These are phyloP conservation scores for Theobroma cacao DNA, from an alignment of 345 rosid genomes.

Conservation along the genomic window DNA sequence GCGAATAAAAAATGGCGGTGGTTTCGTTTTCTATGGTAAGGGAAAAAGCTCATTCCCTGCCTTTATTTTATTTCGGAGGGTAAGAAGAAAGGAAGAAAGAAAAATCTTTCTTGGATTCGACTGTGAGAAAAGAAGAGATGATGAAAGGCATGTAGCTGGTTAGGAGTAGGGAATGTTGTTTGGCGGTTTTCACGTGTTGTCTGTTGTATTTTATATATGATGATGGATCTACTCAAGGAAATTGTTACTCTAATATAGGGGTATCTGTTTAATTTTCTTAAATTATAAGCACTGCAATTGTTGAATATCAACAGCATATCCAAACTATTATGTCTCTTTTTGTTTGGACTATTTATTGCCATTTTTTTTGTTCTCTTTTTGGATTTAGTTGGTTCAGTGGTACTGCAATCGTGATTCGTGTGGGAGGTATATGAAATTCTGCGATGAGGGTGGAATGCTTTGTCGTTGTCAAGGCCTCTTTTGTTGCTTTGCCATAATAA, in stretches of 20 bases:
- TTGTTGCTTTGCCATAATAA: not conserved
- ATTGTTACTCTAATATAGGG: not conserved
- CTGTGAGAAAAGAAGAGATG: not conserved
- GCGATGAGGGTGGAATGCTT: not conserved
- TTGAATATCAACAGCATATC: not conserved
- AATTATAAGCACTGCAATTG: not conserved
- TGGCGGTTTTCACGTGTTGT: not conserved
- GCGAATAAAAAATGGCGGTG: conserved; percentile 36
- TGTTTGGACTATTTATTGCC: not conserved
- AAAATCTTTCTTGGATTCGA: conserved; percentile 13
- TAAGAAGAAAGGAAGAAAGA: not conserved
- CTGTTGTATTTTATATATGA: not conserved
- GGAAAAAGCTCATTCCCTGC: conserved; percentile 7
- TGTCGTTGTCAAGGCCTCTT: not conserved
- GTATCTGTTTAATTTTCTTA: not conserved
- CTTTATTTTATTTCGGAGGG: not conserved
- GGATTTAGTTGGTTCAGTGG: not conserved
- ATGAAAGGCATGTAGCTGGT: not conserved
- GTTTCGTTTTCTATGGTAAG: not conserved
- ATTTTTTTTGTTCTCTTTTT: not conserved
- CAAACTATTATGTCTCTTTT: not conserved
- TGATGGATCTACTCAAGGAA: not conserved
- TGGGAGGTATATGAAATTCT: not conserved
- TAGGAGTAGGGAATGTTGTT: conserved; percentile 2
- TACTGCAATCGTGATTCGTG: not conserved